phyloP scores from a whole-genome alignment of 345 rosid species.

The Hibiscus tridactylites region DNA sequence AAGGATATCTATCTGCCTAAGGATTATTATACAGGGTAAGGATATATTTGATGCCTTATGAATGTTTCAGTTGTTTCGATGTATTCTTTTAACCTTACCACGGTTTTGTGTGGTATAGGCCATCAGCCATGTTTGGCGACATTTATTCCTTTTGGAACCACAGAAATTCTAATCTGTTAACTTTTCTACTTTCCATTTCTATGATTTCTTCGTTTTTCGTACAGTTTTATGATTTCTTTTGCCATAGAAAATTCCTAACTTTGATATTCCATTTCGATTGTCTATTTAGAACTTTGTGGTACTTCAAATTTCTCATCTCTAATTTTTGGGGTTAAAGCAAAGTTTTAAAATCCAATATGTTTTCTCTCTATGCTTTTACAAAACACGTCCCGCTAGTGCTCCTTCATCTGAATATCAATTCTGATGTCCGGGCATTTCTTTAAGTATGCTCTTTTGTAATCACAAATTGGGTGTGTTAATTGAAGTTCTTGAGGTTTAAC shows the following conservation, averaged over 20 bases:
- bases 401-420: constrained; percentile 13
- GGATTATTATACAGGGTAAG: constrained; percentile 91
- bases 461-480: constrained; percentile 54
- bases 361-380: constrained; percentile 8
- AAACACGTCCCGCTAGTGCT: constrained; percentile 7
- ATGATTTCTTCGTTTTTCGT: neutral
- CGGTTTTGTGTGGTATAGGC: constrained; percentile 1
- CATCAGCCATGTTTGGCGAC: neutral
- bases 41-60: neutral
- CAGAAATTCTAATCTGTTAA: neutral
- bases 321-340: constrained; percentile 9
- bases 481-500: constrained; percentile 86
- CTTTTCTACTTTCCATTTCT: neutral
- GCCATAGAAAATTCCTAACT: neutral
- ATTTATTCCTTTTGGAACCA: neutral
- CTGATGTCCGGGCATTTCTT: constrained; percentile 19
- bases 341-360: constrained; percentile 13
- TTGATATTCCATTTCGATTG: neutral
- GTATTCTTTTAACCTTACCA: neutral
- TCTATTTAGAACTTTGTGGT: neutral
- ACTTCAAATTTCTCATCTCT: neutral
- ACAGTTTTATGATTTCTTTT: neutral
- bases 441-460: constrained; percentile 32
- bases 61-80: neutral
- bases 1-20: constrained; percentile 91